Base-by-base conservation (phyloP, 495 filamentous ascomycete genomes). In the Xylaria intraflava region DNA sequence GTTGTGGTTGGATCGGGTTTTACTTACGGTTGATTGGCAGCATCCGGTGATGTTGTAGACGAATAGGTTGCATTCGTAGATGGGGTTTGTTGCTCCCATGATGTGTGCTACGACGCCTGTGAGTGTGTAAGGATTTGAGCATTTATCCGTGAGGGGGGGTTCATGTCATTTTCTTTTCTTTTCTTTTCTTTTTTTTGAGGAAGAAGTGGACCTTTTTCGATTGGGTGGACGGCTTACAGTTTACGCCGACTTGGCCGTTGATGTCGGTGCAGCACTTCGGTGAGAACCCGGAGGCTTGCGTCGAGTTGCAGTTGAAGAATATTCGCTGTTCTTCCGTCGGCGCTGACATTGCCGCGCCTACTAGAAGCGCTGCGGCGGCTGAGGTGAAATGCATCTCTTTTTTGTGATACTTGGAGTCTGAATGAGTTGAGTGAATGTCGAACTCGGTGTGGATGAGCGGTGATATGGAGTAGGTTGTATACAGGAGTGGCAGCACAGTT, bases 41-140 rank as follows among this genome's bases (percentile, higher is more conserved):
- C 64, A 66, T 42, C 64, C 64, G 30, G 61, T 61, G 51, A 61
- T 64, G 36, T 66, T 66, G 46, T 66, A 64, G 17, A 66, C 64
- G 36, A 48, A 64, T 5, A 64, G 47, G 41, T 66, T 66, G 51
- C 64, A 66, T 27, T 64, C 58, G 45, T 59, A 66, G 12, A 55
- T 57, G 2, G 64, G 61, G 27, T 66, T 40, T 1, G 51, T 56
- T 5, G 43, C 53, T 11, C 64, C 64, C 51, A 62, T 50, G 48
- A 64, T 51, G 36, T 64, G 61, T 10, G 64, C 64, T 26, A 45
- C 1, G 27, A 66, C 30, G 11, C 64, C 64, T 66, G 26, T 39
- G 31, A 57, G 10, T 20, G 23, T 7, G 9, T 30, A 22, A 53
- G 17, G 31, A 23, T 39, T 12, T 41, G 19, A 29, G 39, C 5